Evolutionary conservation across 2,329 filamentous ascomycete genomes (phyloP).

Genomic region (Aspergillus versicolor): DNA sequence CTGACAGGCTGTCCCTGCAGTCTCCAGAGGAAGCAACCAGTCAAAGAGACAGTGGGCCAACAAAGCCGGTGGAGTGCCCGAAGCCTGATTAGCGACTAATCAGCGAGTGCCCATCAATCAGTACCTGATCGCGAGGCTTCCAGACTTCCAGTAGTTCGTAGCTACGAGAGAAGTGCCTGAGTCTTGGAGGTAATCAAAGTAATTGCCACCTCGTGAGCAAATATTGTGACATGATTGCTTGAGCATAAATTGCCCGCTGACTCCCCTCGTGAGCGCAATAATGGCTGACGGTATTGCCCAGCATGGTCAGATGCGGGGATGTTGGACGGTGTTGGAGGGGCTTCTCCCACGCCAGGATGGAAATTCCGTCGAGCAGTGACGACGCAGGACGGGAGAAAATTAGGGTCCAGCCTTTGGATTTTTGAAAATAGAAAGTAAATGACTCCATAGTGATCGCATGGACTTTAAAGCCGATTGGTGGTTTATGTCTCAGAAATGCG

Average conservation of each 20-base stretch:
- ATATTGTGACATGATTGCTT: constrained; percentile 1
- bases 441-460: neutral
- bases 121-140: constrained; percentile 6
- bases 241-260: neutral
- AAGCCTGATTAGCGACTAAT: constrained; percentile 7
- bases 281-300: neutral
- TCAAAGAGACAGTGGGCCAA: neutral
- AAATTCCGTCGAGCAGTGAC: neutral
- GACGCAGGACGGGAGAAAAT: neutral
- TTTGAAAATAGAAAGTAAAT: constrained; percentile 3
- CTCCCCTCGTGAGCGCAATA: neutral
- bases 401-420: constrained; percentile 5
- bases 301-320: constrained; percentile 5
- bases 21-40: constrained; percentile 4
- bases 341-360: neutral
- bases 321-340: neutral
- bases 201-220: neutral
- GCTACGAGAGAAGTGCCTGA: neutral
- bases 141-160: too few species aligned
- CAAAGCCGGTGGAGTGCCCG: neutral
- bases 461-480: constrained; percentile 14
- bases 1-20: constrained; percentile 7
- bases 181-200: neutral
- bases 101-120: neutral
- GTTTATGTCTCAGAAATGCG: constrained; percentile 29